These are phyloP conservation scores for Wilcoxina mikolae DNA, from an alignment of 495 filamentous ascomycete species.

Conservation along the genomic window DNA sequence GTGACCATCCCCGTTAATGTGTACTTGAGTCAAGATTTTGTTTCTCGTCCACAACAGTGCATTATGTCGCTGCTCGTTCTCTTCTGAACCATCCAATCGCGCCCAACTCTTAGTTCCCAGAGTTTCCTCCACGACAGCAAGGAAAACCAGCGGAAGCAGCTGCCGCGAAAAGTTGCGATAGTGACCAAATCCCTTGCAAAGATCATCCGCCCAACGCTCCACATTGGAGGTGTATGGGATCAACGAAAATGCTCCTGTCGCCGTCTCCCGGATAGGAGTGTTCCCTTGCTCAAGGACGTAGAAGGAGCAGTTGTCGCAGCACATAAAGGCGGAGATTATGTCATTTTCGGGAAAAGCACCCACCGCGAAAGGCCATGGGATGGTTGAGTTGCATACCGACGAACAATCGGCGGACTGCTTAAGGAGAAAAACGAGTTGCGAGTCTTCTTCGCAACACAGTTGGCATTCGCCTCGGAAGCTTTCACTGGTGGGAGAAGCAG, in stretches of 20 bases:
- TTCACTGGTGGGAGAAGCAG: too few relatives aligned
- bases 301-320: conserved; percentile 25
- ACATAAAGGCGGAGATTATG: conserved; percentile 27
- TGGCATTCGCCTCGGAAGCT: conserved; percentile 27
- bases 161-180: conserved; percentile 16
- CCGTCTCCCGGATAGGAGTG: conserved; percentile 17
- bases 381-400: neutral
- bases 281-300: conserved; percentile 14
- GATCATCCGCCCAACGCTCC: conserved; percentile 18
- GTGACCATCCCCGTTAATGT: conserved; percentile 25
- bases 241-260: conserved; percentile 17
- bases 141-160: conserved; percentile 29
- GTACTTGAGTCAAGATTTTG: conserved; percentile 18
- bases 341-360: conserved; percentile 23
- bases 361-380: conserved; percentile 18
- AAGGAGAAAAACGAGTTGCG: conserved; percentile 29
- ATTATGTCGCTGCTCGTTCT: conserved; percentile 20
- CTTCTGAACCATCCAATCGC: conserved; percentile 13
- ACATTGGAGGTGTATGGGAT: conserved; percentile 18
- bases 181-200: conserved; percentile 26
- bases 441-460: conserved; percentile 31
- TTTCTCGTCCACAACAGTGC: conserved; percentile 25
- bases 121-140: conserved; percentile 27
- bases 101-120: conserved; percentile 30
- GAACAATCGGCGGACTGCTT: conserved; percentile 20